These are phyloP conservation scores for Candida sp. DNA, from an alignment of 1,139 yeast genomes.

Conservation along the genomic window DNA sequence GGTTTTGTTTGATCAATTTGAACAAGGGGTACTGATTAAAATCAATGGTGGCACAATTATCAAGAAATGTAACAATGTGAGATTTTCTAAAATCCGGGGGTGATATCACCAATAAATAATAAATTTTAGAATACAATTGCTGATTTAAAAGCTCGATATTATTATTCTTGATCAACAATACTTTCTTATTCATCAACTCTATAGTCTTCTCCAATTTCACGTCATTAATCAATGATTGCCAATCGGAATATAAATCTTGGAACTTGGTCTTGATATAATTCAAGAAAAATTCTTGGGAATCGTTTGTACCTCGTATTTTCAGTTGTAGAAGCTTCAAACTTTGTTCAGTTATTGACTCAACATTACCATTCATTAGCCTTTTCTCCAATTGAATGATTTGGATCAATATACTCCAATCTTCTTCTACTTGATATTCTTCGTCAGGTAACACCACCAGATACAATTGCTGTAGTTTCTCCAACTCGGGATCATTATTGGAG, in stretches of 20 bases:
- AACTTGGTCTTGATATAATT: constrained; percentile 10
- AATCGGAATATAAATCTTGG: constrained; percentile 26
- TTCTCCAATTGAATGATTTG: constrained; percentile 1
- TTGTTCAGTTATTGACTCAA: neutral
- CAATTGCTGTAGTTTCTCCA: neutral
- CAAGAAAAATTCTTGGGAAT: neutral
- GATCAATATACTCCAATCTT: neutral
- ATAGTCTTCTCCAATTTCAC: constrained; percentile 19
- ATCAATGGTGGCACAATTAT: constrained; percentile 5
- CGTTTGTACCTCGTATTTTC: neutral
- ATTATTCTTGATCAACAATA: constrained; percentile 17
- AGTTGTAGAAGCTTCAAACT: neutral
- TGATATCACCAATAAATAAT: constrained; percentile 27
- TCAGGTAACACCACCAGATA: neutral
- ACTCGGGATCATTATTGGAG: neutral
- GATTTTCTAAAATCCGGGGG: constrained; percentile 33
- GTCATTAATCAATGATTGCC: constrained; percentile 21
- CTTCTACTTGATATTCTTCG: neutral
- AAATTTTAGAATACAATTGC: constrained; percentile 19
- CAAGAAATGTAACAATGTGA: constrained; percentile 18
- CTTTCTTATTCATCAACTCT: constrained; percentile 37
- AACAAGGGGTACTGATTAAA: constrained; percentile 3
- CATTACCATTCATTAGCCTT: neutral
- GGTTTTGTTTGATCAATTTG: constrained; percentile 8
- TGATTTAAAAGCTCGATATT: constrained; percentile 4